Evolutionary conservation across 371 early-diverging fungal species (phyloP).

Genomic region (Haplosporangium sp.): DNA sequence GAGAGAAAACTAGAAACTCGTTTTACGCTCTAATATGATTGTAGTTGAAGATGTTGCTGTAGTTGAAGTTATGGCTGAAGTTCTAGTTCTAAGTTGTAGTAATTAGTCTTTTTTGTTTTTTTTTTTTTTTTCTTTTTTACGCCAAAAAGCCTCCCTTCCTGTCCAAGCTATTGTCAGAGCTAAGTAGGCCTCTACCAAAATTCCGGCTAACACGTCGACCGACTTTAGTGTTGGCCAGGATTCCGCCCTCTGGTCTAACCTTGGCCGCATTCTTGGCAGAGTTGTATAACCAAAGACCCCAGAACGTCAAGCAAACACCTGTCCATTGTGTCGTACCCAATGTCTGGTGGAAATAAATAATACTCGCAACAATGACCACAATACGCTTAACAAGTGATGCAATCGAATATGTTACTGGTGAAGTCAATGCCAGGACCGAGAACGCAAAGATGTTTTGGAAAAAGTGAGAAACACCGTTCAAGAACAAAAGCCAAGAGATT

Average conservation of each 20-base stretch:
- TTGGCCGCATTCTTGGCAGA: constrained; percentile 71
- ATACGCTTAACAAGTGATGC: constrained; percentile 90
- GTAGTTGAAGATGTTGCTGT: no score
- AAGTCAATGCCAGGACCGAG: constrained; percentile 79
- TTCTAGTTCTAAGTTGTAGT: no score
- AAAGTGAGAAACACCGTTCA: constrained; percentile 87
- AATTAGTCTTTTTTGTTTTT: no score
- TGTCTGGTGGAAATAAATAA: constrained; percentile 87
- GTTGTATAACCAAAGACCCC: constrained; percentile 89
- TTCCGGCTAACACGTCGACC: constrained; percentile 40
- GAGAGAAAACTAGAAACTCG: not conserved
- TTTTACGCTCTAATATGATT: no score
- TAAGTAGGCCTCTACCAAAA: constrained; percentile 38
- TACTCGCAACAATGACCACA: constrained; percentile 87
- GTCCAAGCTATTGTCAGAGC: constrained; percentile 11
- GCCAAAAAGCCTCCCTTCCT: constrained; percentile 34
- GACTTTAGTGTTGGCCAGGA: constrained; percentile 32
- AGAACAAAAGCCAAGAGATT: constrained; percentile 58
- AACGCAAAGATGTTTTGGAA: constrained; percentile 86
- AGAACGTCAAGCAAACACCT: constrained; percentile 85
- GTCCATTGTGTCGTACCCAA: constrained; percentile 72
- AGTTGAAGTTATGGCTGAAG: no score
- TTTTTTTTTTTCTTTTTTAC: not conserved
- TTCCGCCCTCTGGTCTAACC: constrained; percentile 28
- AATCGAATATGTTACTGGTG: constrained; percentile 91